These are phyloP conservation scores for Gossypium ekmanianum DNA, from an alignment of 345 rosid species.

Conservation along the genomic window DNA sequence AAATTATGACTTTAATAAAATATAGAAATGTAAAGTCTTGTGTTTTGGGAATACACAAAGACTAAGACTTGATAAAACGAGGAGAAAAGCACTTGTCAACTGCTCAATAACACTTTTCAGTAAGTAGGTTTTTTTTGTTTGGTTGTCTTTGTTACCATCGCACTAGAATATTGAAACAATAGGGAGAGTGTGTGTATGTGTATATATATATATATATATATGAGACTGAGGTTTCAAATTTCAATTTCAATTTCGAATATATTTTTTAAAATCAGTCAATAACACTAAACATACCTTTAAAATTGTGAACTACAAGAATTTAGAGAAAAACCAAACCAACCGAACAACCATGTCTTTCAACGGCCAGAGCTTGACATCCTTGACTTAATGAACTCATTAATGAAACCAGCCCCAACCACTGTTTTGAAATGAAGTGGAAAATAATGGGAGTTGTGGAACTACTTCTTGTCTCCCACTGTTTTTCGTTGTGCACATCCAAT, in stretches of 20 bases:
- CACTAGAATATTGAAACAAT: neutral
- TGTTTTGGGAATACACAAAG: neutral
- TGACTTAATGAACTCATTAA: neutral
- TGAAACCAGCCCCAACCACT: neutral
- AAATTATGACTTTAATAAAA: too few relatives aligned
- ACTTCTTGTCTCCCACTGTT: neutral
- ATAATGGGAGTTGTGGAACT: neutral
- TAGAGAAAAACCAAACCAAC: neutral
- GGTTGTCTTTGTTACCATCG: neutral
- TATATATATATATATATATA: too few relatives aligned
- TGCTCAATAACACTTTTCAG: neutral
- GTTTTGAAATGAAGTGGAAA: constrained; percentile 5
- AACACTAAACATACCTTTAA: neutral
- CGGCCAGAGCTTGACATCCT: neutral
- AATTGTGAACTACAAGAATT: neutral
- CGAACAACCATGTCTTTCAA: neutral
- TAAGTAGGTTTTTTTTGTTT: constrained; percentile 10
- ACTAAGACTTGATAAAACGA: neutral
- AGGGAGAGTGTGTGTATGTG: too few relatives aligned
- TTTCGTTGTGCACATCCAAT: neutral
- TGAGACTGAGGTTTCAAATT: too few relatives aligned
- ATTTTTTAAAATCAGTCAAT: neutral
- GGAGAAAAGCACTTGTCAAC: neutral
- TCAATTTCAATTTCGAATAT: too few relatives aligned
- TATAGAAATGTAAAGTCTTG: too few relatives aligned